Base-by-base conservation (phyloP, 345 rosid species). In the Citropsis articulata region DNA sequence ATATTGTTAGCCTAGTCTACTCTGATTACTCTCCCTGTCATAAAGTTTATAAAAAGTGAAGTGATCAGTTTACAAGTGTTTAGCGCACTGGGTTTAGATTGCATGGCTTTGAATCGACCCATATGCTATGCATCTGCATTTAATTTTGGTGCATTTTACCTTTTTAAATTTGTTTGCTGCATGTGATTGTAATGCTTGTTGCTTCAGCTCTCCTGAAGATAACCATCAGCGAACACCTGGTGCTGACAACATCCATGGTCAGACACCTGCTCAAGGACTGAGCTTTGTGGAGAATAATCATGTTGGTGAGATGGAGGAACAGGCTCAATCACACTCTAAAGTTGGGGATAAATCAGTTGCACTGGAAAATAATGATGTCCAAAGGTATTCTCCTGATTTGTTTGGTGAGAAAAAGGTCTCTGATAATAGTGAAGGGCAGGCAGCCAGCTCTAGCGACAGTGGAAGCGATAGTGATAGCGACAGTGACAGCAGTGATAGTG, bases 371-470 rank as follows among this genome's bases (percentile, higher is more conserved):
- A 73, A 80, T 81, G 89, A 89, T 82, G 81, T 85, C 60, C 89
- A 86, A 80, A 88, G 84, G 60, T 78, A 79, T 72, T 90, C 92
- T 48, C 95, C 93, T 67, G 91, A 88, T 81, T 57, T 86, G 68
- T 85, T 79, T 77, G 88, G 91, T 72, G 97, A 85, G 80, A 90
- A 85, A 83, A 90, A 92, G 81, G 83, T 79, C 53, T 88, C 89
- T 68, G 93, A 89, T 82, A 83, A 87, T 77, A 86, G 89, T 75
- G 97, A 89, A 82, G 92, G 86, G 80, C 90, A 78, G 71, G 91
- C 87, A 53, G 87, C 79, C 78, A 91, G 94, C 88, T 93, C 97
- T 82, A 92, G 98, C 69, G 94, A 89, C 77, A 93, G 94, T 73
- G 95, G 85, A 79, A 92, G 95, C 80, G 95, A 88, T 72, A 91